Percentiles rank a stretch among this genome's conserved stretches.
Conservation (phyloP, 768 basidiomycete genomes). For the Russula sp. region DNA sequence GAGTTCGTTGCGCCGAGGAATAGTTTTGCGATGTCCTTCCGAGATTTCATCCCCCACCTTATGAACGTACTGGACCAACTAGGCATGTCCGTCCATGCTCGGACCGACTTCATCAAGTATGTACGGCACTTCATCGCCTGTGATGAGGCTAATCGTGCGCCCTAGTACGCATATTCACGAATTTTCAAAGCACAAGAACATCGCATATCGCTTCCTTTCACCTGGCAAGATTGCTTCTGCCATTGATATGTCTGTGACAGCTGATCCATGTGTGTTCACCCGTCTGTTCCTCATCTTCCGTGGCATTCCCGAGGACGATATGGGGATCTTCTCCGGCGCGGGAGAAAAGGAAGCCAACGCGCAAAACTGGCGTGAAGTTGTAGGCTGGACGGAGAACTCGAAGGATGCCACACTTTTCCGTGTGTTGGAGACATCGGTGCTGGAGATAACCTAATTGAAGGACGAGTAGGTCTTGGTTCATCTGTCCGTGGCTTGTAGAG, state of each 20-base stretch:
- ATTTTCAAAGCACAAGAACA: conserved; percentile 75
- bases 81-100: conserved; percentile 76
- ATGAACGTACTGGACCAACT: conserved; percentile 79
- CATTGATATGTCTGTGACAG: conserved; percentile 81
- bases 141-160: neutral
- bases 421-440: conserved; percentile 70
- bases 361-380: conserved; percentile 73
- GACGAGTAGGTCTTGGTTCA: neutral
- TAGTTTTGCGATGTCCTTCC: conserved; percentile 78
- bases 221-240: conserved; percentile 76
- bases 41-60: conserved; percentile 75
- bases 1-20: conserved; percentile 78
- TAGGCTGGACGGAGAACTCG: conserved; percentile 76
- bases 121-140: conserved; percentile 26
- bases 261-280: conserved; percentile 75
- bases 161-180: conserved; percentile 67
- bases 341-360: conserved; percentile 84
- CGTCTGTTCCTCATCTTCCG: conserved; percentile 84
- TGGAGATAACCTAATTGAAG: conserved; percentile 53
- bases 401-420: conserved; percentile 72
- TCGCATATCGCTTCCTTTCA: conserved; percentile 83
- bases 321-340: conserved; percentile 64
- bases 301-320: conserved; percentile 74
- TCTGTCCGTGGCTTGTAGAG: conserved; percentile 4
- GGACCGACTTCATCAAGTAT: conserved; percentile 77